Conservation (phyloP, 2,329 filamentous ascomycete genomes). For the Penicillium psychrosexuale region DNA sequence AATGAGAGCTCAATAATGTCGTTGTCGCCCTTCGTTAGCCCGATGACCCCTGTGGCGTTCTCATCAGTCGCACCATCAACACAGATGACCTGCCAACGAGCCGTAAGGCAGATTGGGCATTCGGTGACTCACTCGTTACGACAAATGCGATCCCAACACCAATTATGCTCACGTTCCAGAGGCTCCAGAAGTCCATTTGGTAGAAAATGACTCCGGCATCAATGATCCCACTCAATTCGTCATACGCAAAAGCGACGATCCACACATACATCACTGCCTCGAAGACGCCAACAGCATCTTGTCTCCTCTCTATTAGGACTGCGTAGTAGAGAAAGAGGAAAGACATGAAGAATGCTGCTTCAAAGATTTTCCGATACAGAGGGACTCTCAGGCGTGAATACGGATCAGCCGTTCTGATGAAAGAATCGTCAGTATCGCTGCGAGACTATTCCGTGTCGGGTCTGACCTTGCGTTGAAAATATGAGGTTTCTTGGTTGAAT, state of each 20-base stretch:
- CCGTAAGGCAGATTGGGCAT: conserved; percentile 22
- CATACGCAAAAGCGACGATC: conserved; percentile 83
- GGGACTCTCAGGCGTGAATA: conserved; percentile 76
- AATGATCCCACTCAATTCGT: conserved; percentile 78
- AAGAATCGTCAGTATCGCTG: conserved; percentile 22
- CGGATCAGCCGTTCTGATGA: conserved; percentile 58
- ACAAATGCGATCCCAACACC: conserved; percentile 69
- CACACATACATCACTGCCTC: conserved; percentile 78
- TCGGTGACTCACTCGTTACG: conserved; percentile 60
- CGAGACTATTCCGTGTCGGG: not conserved
- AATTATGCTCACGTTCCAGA: conserved; percentile 72
- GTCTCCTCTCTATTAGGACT: conserved; percentile 73
- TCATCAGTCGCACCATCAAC: conserved; percentile 6
- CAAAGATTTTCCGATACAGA: conserved; percentile 79
- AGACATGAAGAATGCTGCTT: conserved; percentile 73
- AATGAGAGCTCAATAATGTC: conserved; percentile 75
- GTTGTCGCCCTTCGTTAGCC: conserved; percentile 58
- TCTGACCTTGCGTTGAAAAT: conserved; percentile 63
- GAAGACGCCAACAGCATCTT: conserved; percentile 61
- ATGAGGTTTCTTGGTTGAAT: conserved; percentile 70
- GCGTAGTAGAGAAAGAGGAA: conserved; percentile 80
- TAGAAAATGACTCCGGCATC: conserved; percentile 88
- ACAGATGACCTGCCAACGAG: not conserved
- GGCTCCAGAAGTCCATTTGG: conserved; percentile 75
- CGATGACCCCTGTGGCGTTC: conserved; percentile 57